Base-by-base conservation (phyloP, 306 rosid genomes). In the Alnus rubra region DNA sequence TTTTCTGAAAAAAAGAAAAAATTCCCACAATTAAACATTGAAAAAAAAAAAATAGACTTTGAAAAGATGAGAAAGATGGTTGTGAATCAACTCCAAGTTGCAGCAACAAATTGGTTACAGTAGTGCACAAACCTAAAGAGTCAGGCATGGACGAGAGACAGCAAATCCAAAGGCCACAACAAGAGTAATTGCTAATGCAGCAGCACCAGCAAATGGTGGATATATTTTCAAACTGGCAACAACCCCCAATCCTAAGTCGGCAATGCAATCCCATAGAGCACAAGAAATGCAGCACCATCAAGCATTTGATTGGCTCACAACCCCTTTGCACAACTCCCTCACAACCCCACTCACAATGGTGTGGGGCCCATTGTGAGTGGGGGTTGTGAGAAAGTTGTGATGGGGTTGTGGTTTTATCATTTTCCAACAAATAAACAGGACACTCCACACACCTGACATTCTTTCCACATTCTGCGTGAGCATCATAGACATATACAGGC, bases 241-340 rank as follows among this genome's bases (percentile, higher is more conserved):
- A 64, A 96, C 99, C 55, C 99, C 99, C 99, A 96, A 73, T 97
- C 99, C 87, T 96, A 98, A 64, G 98, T 96, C 75, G 99, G 98
- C 85, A 96, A 87, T 42, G 99, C 99, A 90, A 96, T 90, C 88
- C 98, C 99, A 82, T 96, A 96, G 42, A 96, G 99, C 93, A 91
- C 80, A 77, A 96, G 99, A 86, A 96, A 96, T 15, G 99, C 37
- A 33, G 37, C 88, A 88, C 99, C 93, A 86, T 65, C 54, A 75
- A 75, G 73, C 30, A 67, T 62, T 44, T 71, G 13, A n/a, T n/a
- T n/a, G n/a, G n/a, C n/a, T n/a, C n/a, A n/a, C n/a, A n/a, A n/a
- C n/a, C n/a, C n/a, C n/a, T n/a, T n/a, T n/a, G n/a, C n/a, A n/a
- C n/a, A n/a, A n/a, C n/a, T n/a, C n/a, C n/a, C n/a, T n/a, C n/a